Evolutionary conservation across 176 grass and related monocot species (phyloP), one percentile per base, ranked within the genome.

Genomic region (Microstegium vimineum): DNA sequence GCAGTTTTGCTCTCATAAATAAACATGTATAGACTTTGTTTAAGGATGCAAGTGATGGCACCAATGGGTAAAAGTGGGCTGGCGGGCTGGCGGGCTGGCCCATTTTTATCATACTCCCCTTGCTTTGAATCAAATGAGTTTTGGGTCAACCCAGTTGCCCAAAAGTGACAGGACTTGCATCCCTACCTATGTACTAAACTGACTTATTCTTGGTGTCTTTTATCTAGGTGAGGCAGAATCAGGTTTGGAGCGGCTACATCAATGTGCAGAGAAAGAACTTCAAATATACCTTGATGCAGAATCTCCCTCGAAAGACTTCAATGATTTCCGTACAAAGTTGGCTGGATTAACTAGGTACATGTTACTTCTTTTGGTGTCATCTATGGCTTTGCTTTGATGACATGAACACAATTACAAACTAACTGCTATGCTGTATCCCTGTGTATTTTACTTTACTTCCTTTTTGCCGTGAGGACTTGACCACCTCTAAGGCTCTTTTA

Each of bases 181-280:
- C 22, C 54, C 54, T n/a, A n/a, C n/a, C n/a, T n/a, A n/a, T n/a
- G 49, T 54, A 49, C 59, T 80, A 60, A 69, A 78, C 43, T 65
- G 71, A 78, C 81, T 74, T 78, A 63, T 73, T 81, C 34, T 42
- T 84, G 57, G 3, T 79, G 32, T 74, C n/a, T 87, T 51, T 51
- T 71, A 35, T 90, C 30, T 94, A 99, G 97, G 97, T 61, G 97
- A 99, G 73, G 97, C 97, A 12, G 97, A 99, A 85, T 99, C 97
- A 33, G 97, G 97, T 51, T 90, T 99, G 74, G 97, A 99, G 85
- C 90, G 97, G 41, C 79, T 99, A 62, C 97, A 99, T 90, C 97
- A 99, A 59, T 99, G 97, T 78, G 97, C 97, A 62, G 97, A 99
- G 78, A 99, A 95, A 89, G 97, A 99, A 77, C 91, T 99, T 62